These are phyloP conservation scores for Gymnopilus junonius DNA, from an alignment of 768 basidiomycete genomes.

Conservation along the genomic window DNA sequence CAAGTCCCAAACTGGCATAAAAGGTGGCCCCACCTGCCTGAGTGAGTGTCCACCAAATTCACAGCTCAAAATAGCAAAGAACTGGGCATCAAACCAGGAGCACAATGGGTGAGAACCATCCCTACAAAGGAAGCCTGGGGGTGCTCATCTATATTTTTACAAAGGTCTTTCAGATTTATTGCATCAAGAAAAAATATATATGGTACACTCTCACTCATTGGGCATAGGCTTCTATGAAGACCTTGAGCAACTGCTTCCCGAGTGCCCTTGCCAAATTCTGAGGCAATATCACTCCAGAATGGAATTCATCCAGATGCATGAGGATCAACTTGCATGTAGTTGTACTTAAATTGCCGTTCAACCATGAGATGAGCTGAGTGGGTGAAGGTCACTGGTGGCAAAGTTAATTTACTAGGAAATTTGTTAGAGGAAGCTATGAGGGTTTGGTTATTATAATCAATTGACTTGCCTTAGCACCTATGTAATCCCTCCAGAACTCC, in stretches of 20 bases:
- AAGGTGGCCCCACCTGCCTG: no score
- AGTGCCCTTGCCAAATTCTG: slow-evolving; percentile 20
- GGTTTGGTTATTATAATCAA: background rate
- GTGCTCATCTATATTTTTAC: no score
- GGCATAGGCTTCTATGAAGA: slow-evolving; percentile 8
- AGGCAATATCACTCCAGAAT: slow-evolving; percentile 26
- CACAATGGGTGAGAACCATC: no score
- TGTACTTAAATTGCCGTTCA: background rate
- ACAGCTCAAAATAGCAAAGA: no score
- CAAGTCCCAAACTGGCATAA: no score
- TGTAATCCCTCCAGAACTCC: slow-evolving; percentile 26
- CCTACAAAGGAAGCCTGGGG: no score
- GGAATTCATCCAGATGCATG: slow-evolving; percentile 12
- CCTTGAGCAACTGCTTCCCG: slow-evolving; percentile 16
- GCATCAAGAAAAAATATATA: no score
- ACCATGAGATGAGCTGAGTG: background rate
- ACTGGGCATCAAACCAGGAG: no score
- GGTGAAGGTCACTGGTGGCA: background rate
- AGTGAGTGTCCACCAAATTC: no score
- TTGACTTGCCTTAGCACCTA: slow-evolving; percentile 29
- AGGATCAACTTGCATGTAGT: slow-evolving; percentile 1
- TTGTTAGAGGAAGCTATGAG: background rate
- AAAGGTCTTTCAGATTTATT: no score
- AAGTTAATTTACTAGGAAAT: background rate
- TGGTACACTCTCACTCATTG: slow-evolving; percentile 1